These are phyloP conservation scores for Phytomonas sp. DNA, from an alignment of 208 protist species.

Conservation along the genomic window DNA sequence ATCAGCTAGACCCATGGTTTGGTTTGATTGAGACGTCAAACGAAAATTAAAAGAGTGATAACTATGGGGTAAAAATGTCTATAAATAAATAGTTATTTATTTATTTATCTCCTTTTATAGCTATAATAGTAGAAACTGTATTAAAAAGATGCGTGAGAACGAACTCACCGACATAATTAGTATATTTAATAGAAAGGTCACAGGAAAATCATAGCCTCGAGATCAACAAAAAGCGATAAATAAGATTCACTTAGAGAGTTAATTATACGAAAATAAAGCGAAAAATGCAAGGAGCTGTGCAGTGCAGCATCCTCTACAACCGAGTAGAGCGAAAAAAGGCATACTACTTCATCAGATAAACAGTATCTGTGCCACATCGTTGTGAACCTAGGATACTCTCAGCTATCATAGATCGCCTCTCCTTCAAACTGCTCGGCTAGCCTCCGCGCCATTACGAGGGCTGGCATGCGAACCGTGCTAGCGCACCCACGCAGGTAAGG, in stretches of 20 bases:
- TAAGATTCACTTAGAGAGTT: not conserved
- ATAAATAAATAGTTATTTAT: not conserved
- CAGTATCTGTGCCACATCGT: not conserved
- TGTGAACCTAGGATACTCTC: not conserved
- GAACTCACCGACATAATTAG: not conserved
- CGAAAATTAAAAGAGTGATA: not conserved
- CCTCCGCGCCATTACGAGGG: constrained; percentile 33
- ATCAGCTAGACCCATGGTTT: constrained; percentile 39
- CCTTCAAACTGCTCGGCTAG: constrained; percentile 13
- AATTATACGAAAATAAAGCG: not conserved
- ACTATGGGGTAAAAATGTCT: not conserved
- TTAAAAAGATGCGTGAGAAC: not conserved
- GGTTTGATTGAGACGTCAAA: not conserved
- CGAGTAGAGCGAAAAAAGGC: not conserved
- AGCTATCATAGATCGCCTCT: not conserved
- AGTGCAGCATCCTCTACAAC: not conserved
- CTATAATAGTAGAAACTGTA: not conserved
- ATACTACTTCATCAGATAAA: not conserved
- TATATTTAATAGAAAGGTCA: not conserved
- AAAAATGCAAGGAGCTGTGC: constrained; percentile 7
- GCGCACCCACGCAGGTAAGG: constrained; percentile 73
- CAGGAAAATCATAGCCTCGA: not conserved
- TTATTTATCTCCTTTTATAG: constrained; percentile 4
- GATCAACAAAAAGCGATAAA: not conserved
- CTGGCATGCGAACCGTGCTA: constrained; percentile 61